phyloP scores from a whole-genome alignment of 163 green algal species.

The Scenedesmus sp. region DNA sequence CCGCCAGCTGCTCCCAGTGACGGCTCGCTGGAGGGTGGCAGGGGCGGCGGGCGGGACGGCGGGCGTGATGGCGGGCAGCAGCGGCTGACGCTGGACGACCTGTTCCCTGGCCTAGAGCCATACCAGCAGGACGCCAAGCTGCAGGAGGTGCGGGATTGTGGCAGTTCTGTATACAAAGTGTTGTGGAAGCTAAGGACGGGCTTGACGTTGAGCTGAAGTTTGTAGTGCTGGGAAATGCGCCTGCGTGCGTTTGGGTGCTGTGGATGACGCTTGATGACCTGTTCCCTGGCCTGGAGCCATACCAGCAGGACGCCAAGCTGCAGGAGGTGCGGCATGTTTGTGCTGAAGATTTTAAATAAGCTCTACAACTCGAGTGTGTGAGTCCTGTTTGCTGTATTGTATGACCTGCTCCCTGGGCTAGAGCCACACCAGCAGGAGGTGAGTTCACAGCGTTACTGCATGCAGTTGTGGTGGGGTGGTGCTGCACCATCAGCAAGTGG shows the following conservation, averaged over 20 bases:
- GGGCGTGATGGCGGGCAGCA: neutral
- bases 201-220: neutral
- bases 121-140: conserved; percentile 45
- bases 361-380: neutral
- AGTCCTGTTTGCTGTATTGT: neutral
- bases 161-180: neutral
- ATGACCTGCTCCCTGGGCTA: neutral
- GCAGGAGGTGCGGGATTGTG: conserved; percentile 28
- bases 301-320: conserved; percentile 45
- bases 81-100: conserved; percentile 35
- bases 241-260: too few species aligned
- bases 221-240: too few species aligned
- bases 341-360: too few species aligned
- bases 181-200: neutral
- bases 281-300: neutral
- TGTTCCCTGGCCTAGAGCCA: conserved; percentile 52
- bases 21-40: neutral
- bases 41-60: neutral
- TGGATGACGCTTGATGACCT: too few species aligned
- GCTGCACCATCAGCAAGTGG: too few species aligned
- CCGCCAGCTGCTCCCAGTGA: neutral
- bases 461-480: too few species aligned
- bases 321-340: conserved; percentile 23
- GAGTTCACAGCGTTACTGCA: too few species aligned
- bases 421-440: neutral